Percentiles rank a stretch among this genome's conserved stretches.
Conservation (phyloP, 768 basidiomycete genomes). For the Lentinula edodes region DNA sequence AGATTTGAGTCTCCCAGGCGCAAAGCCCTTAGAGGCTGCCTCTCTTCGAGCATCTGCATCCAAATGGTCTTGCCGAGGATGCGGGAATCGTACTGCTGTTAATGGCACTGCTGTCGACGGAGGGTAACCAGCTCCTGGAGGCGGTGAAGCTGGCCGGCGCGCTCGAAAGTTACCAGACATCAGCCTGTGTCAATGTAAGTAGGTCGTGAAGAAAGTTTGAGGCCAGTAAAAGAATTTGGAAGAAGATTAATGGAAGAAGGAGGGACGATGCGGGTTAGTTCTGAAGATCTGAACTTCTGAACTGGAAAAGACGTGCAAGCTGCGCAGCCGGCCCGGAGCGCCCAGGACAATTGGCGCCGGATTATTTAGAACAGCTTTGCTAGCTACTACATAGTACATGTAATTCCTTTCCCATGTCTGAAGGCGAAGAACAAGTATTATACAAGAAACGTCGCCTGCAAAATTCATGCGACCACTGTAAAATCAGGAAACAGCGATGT, state of each 20-base stretch:
- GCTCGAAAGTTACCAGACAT: constrained; percentile 54
- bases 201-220: neutral
- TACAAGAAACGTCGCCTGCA: constrained; percentile 6
- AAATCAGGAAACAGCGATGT: too few species aligned
- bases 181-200: neutral
- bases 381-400: too few species aligned
- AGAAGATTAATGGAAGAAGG: neutral
- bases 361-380: too few species aligned
- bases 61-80: constrained; percentile 57
- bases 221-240: neutral
- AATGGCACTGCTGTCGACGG: constrained; percentile 23
- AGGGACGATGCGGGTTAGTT: neutral
- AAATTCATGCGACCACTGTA: constrained; percentile 44
- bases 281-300: neutral
- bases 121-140: constrained; percentile 34
- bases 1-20: constrained; percentile 39
- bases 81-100: constrained; percentile 54
- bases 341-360: too few species aligned
- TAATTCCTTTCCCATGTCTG: neutral
- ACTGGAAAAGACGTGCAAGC: neutral
- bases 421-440: neutral
- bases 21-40: constrained; percentile 61
- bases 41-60: constrained; percentile 70
- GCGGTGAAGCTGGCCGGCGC: constrained; percentile 66
- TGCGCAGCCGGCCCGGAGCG: neutral